Percentiles rank a stretch among this genome's conserved stretches.
These are phyloP conservation scores for Antrodiella citrinella DNA, from an alignment of 768 basidiomycete genomes.

Conservation along the genomic window DNA sequence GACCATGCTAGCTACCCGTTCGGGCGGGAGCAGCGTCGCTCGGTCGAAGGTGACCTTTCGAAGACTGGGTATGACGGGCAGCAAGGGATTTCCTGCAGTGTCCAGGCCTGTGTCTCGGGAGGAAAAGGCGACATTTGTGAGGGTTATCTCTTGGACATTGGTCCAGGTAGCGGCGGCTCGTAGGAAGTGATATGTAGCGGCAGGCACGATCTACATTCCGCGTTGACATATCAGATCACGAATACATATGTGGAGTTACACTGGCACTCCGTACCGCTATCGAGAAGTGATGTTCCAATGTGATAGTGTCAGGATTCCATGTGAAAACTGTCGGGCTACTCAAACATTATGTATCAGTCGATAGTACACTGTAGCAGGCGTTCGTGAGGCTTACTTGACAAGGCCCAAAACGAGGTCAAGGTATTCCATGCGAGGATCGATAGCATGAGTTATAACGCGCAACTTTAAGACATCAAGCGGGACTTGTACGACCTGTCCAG, in stretches of 20 bases:
- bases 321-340: constrained; percentile 38
- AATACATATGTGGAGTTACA: not conserved
- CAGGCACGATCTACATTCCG: constrained; percentile 32
- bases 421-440: constrained; percentile 31
- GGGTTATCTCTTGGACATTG: constrained; percentile 35
- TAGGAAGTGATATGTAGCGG: constrained; percentile 31
- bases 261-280: constrained; percentile 34
- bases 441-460: constrained; percentile 32
- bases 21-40: constrained; percentile 36
- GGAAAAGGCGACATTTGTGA: constrained; percentile 40
- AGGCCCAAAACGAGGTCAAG: not conserved
- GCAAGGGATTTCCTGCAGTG: constrained; percentile 15
- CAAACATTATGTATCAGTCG: not conserved
- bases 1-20: constrained; percentile 31
- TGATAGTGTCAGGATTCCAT: constrained; percentile 58
- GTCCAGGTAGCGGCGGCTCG: constrained; percentile 33
- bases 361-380: not conserved
- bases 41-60: constrained; percentile 41
- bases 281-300: constrained; percentile 55
- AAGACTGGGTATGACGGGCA: constrained; percentile 31
- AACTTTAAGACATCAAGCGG: constrained; percentile 27
- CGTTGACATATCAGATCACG: not conserved
- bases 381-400: not conserved
- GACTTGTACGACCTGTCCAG: constrained; percentile 2
- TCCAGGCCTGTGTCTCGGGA: constrained; percentile 4